phyloP scores from a whole-genome alignment of 2,329 filamentous ascomycete species.

The Dryadomyces sulphureus region DNA sequence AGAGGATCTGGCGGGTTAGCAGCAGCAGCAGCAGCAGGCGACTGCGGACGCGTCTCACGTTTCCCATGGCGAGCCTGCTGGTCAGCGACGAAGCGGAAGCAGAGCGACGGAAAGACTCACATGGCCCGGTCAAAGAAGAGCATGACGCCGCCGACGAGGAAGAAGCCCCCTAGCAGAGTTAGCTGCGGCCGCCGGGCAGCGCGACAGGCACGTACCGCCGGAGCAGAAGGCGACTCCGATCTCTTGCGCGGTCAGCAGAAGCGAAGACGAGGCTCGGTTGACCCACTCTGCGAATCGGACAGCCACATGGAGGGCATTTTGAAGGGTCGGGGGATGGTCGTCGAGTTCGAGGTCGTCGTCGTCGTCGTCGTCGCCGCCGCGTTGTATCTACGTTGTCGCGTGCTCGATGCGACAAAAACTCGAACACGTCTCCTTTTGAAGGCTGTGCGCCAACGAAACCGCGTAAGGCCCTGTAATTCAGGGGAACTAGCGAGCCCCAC shows the following conservation, averaged over 20 bases:
- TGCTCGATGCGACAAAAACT: neutral
- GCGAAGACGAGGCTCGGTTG: neutral
- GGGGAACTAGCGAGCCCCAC: neutral
- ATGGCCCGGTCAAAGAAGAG: slow-evolving; percentile 97
- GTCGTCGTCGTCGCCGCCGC: neutral
- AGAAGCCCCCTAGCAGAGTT: slow-evolving; percentile 61
- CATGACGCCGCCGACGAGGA: slow-evolving; percentile 84
- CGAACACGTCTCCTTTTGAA: neutral
- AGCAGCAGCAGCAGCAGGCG: neutral
- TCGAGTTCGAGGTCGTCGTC: neutral
- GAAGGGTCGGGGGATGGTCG: neutral
- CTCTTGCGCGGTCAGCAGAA: slow-evolving; percentile 39
- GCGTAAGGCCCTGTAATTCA: neutral
- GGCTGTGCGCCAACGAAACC: neutral
- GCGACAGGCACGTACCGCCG: slow-evolving; percentile 59
- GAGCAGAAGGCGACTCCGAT: slow-evolving; percentile 96
- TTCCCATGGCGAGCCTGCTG: slow-evolving; percentile 86
- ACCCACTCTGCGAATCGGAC: slow-evolving; percentile 84
- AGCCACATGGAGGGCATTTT: slow-evolving; percentile 86
- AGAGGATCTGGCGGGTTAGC: slow-evolving; percentile 60
- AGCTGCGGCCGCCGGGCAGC: neutral
- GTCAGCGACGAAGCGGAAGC: too few species aligned
- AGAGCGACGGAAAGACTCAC: slow-evolving; percentile 32
- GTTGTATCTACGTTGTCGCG: neutral
- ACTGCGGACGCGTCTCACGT: slow-evolving; percentile 35